These are phyloP conservation scores for Aspergillus ostianus DNA, from an alignment of 495 filamentous ascomycete genomes.

Conservation along the genomic window DNA sequence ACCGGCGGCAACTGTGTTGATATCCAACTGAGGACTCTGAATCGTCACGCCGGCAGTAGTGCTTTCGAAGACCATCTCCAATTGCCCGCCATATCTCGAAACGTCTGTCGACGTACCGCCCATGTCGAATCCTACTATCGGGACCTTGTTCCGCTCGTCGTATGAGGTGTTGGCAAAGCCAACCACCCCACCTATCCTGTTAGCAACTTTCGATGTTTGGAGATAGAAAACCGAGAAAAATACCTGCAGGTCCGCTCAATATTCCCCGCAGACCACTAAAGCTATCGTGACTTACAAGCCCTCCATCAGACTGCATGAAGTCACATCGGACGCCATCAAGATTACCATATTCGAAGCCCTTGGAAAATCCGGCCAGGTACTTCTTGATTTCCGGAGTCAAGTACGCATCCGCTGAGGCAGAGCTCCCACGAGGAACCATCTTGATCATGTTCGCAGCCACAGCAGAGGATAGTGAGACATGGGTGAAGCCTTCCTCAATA, in stretches of 20 bases:
- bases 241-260: constrained; percentile 50
- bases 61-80: constrained; percentile 97
- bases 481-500: constrained; percentile 46
- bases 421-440: constrained; percentile 76
- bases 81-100: constrained; percentile 85
- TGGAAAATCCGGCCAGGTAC: constrained; percentile 85
- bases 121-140: constrained; percentile 98
- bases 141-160: constrained; percentile 78
- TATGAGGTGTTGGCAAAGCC: constrained; percentile 96
- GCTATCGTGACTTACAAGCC: constrained; percentile 52
- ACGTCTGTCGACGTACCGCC: constrained; percentile 94
- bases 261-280: constrained; percentile 61
- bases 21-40: constrained; percentile 92
- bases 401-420: constrained; percentile 95
- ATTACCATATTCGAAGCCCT: constrained; percentile 53
- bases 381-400: constrained; percentile 93
- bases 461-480: constrained; percentile 48
- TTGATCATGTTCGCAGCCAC: constrained; percentile 80
- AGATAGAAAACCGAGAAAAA: too few relatives aligned
- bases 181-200: constrained; percentile 63
- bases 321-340: constrained; percentile 48
- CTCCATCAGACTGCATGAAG: constrained; percentile 58
- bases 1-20: constrained; percentile 95
- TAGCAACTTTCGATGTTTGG: too few relatives aligned
- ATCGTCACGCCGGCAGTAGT: constrained; percentile 95